Evolutionary conservation across 108 stramenopile genomes (phyloP).

Genomic region (Skeletonema marinoi): DNA sequence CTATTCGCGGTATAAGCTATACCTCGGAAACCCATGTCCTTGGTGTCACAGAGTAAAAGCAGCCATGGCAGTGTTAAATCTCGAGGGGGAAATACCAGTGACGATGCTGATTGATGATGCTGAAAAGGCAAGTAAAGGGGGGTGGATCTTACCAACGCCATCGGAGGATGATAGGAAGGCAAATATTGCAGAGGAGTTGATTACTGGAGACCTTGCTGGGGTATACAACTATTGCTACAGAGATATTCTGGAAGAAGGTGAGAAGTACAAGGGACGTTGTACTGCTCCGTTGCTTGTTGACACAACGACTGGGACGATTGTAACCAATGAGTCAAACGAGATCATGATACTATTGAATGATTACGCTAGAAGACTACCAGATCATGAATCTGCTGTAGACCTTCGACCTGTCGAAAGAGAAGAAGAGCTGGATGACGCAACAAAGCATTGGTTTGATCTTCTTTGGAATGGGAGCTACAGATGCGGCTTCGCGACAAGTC

Average conservation of each 20-base stretch:
- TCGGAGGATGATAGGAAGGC: not conserved
- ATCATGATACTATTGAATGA: slow-evolving; percentile 85
- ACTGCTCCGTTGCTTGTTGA: slow-evolving; percentile 91
- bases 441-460: slow-evolving; percentile 82
- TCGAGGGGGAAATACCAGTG: slow-evolving; percentile 57
- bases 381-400: slow-evolving; percentile 41
- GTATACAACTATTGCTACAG: slow-evolving; percentile 58
- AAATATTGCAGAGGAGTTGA: slow-evolving; percentile 28
- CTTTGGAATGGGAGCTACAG: slow-evolving; percentile 86
- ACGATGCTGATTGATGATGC: slow-evolving; percentile 79
- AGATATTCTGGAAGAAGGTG: slow-evolving; percentile 38
- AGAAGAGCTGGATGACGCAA: slow-evolving; percentile 63
- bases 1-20: slow-evolving; percentile 82
- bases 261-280: slow-evolving; percentile 72
- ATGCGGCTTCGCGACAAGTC: slow-evolving; percentile 87
- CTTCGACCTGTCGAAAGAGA: slow-evolving; percentile 73
- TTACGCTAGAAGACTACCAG: slow-evolving; percentile 40
- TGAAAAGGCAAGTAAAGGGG: slow-evolving; percentile 81
- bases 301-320: slow-evolving; percentile 67
- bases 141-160: slow-evolving; percentile 73
- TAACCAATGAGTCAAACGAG: slow-evolving; percentile 88
- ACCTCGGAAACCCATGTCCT: slow-evolving; percentile 93
- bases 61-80: slow-evolving; percentile 53
- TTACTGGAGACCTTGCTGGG: slow-evolving; percentile 45
- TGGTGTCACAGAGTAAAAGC: slow-evolving; percentile 67